Percentiles rank a stretch among this genome's conserved stretches.
Evolutionary conservation across 2,329 filamentous ascomycete species (phyloP).

Genomic region (Calonectria multiphialidica): DNA sequence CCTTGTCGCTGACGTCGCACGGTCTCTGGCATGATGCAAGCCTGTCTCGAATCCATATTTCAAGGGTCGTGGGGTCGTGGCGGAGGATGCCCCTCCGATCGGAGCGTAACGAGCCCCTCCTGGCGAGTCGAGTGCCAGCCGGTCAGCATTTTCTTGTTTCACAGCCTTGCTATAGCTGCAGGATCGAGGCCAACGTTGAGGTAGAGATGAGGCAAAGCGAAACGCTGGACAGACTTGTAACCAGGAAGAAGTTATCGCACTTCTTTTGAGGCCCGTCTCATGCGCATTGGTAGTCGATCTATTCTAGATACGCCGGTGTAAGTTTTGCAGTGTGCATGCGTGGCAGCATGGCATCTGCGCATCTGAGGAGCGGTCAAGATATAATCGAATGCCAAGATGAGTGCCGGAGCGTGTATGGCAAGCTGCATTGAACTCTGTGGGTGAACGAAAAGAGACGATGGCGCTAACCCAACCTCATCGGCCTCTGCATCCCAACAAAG

Average conservation of each 20-base stretch:
- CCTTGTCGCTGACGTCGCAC: slow-evolving; percentile 16
- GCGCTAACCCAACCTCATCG: slow-evolving; percentile 6
- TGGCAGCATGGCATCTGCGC: not conserved
- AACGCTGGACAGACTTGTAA: slow-evolving; percentile 13
- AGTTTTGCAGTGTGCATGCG: slow-evolving; percentile 6
- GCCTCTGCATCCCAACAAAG: slow-evolving; percentile 9
- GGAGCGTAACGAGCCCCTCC: slow-evolving; percentile 4
- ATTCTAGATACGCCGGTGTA: not conserved
- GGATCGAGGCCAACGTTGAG: slow-evolving; percentile 27
- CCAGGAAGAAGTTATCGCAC: not conserved
- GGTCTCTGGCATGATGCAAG: slow-evolving; percentile 18
- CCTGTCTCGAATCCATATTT: slow-evolving; percentile 12
- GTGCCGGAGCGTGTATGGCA: not conserved
- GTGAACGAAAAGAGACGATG: not conserved
- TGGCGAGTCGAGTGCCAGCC: not conserved
- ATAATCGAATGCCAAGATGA: slow-evolving; percentile 12
- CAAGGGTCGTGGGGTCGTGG: slow-evolving; percentile 5
- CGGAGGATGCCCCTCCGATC: not conserved
- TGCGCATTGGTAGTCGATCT: slow-evolving; percentile 6
- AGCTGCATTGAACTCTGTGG: slow-evolving; percentile 2
- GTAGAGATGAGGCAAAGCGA: slow-evolving; percentile 23
- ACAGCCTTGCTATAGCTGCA: slow-evolving; percentile 31
- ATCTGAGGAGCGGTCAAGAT: slow-evolving; percentile 20
- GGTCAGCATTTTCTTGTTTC: slow-evolving; percentile 18
- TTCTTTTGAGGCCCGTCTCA: slow-evolving; percentile 8